Conservation (phyloP, 2,329 filamentous ascomycete genomes). For the Trichoderma breve region DNA sequence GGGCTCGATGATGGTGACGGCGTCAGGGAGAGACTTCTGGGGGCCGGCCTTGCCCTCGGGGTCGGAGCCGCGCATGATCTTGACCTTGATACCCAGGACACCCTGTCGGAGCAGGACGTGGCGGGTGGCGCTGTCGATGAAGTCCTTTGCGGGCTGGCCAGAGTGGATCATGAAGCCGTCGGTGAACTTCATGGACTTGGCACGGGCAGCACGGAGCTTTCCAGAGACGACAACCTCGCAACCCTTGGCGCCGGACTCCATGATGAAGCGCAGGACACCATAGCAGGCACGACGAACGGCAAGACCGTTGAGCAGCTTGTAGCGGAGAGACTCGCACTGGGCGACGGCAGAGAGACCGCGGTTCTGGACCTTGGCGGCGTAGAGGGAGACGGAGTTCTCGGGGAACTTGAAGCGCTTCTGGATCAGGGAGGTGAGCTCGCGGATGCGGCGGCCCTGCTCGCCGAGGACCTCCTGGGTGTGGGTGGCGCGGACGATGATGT, state of each 20-base stretch:
- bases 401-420: slow-evolving; percentile 99
- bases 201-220: slow-evolving; percentile 97
- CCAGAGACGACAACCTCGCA: slow-evolving; percentile 99
- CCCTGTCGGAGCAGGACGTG: slow-evolving; percentile 99
- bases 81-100: slow-evolving; percentile 99
- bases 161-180: slow-evolving; percentile 99
- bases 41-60: slow-evolving; percentile 98
- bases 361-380: slow-evolving; percentile 99
- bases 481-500: slow-evolving; percentile 99
- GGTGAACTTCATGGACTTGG: slow-evolving; percentile 99
- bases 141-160: slow-evolving; percentile 98
- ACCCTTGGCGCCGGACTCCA: slow-evolving; percentile 99
- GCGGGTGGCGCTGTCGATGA: slow-evolving; percentile 97
- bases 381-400: slow-evolving; percentile 99
- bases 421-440: slow-evolving; percentile 99
- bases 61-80: slow-evolving; percentile 99
- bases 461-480: slow-evolving; percentile 99
- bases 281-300: slow-evolving; percentile 99
- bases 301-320: slow-evolving; percentile 99
- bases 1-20: slow-evolving; percentile 99
- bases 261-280: slow-evolving; percentile 99
- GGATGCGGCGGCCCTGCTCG: slow-evolving; percentile 99
- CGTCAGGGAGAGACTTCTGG: slow-evolving; percentile 95
- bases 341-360: slow-evolving; percentile 99
- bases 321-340: slow-evolving; percentile 99